Conservation (phyloP, 2,329 filamentous ascomycete species). For the Aspergillus awamori region DNA sequence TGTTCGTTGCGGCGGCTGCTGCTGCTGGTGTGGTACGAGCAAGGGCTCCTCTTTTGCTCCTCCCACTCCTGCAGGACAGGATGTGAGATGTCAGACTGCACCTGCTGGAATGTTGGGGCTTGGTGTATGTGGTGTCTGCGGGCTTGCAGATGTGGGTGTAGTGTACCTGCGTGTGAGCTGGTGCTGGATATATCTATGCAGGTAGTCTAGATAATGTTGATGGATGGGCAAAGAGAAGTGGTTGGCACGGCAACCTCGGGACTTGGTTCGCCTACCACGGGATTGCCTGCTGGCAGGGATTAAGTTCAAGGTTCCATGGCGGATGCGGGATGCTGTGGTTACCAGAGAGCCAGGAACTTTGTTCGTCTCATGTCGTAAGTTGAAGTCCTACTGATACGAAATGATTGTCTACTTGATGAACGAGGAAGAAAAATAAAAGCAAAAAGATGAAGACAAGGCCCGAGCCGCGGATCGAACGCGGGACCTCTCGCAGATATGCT, state of each 20-base stretch:
- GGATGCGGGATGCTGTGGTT: too few relatives aligned
- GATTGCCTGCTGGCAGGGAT: background rate
- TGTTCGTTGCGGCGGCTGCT: background rate
- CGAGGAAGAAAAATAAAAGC: background rate
- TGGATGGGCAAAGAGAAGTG: background rate
- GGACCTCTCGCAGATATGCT: conserved; percentile 18
- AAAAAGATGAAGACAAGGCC: conserved; percentile 10
- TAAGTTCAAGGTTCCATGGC: background rate
- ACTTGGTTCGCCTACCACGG: background rate
- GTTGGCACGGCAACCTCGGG: conserved; percentile 8
- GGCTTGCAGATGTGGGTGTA: background rate
- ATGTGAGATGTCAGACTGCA: conserved; percentile 3
- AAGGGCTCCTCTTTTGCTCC: background rate
- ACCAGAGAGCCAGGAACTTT: too few relatives aligned
- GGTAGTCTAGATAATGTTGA: background rate
- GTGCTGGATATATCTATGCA: too few relatives aligned
- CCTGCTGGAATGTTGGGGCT: background rate
- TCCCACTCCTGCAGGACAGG: background rate
- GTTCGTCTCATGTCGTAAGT: too few relatives aligned
- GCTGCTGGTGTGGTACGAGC: too few relatives aligned
- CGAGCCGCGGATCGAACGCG: conserved; percentile 18
- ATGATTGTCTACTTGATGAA: background rate
- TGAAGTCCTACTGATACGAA: background rate
- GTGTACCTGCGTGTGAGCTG: conserved; percentile 5
- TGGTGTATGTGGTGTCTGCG: background rate